Evolutionary conservation across 306 rosid genomes (phyloP).

Genomic region (Senna siamea): DNA sequence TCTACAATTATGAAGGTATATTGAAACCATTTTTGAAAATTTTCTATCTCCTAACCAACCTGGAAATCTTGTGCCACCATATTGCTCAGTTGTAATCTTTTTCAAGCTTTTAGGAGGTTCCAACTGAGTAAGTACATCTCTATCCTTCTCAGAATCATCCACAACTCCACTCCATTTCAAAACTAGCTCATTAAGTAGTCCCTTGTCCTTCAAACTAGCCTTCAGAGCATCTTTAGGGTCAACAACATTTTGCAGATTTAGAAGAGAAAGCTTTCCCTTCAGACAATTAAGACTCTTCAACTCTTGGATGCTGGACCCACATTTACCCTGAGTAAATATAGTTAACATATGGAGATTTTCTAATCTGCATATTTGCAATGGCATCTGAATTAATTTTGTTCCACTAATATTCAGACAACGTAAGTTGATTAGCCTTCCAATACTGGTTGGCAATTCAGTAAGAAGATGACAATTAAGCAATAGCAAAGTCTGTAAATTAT

Average conservation of each 20-base stretch:
- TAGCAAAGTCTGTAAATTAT: conserved; percentile 28
- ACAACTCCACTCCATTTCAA: conserved; percentile 29
- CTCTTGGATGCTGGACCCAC: not conserved
- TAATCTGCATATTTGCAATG: conserved; percentile 12
- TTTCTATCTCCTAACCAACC: not conserved
- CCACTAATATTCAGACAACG: not conserved
- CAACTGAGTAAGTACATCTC: not conserved
- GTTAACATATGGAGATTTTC: not conserved
- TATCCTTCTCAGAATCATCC: not conserved
- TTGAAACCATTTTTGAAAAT: not conserved
- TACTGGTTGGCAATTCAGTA: not conserved
- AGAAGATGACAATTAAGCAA: not conserved
- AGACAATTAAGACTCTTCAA: not conserved
- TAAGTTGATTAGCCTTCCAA: conserved; percentile 13
- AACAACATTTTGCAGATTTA: conserved; percentile 24
- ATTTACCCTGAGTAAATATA: not conserved
- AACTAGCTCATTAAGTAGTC: not conserved
- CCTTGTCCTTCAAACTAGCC: not conserved
- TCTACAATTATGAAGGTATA: not conserved
- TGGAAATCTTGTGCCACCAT: conserved; percentile 24
- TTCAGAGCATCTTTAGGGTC: not conserved
- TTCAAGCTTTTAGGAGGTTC: conserved; percentile 32
- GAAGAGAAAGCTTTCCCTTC: not conserved
- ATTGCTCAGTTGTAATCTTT: conserved; percentile 4
- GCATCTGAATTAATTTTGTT: conserved; percentile 25